These are phyloP conservation scores for Penicillium cataractarum DNA, from an alignment of 495 filamentous ascomycete species.

Conservation along the genomic window DNA sequence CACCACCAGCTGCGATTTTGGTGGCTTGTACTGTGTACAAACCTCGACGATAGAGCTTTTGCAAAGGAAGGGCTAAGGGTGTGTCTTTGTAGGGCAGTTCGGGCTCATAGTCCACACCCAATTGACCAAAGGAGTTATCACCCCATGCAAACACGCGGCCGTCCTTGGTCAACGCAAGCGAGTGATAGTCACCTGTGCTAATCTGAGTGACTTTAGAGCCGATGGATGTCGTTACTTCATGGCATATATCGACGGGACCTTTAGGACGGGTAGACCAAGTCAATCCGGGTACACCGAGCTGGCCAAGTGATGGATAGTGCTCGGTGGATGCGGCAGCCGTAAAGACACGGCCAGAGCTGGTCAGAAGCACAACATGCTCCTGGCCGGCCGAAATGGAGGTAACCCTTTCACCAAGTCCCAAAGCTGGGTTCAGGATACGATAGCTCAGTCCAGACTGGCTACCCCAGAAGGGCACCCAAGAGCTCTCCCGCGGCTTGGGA, in stretches of 20 bases:
- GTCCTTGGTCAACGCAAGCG: constrained; percentile 70
- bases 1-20: constrained; percentile 79
- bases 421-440: constrained; percentile 67
- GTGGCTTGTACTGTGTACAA: constrained; percentile 63
- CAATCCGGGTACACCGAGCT: constrained; percentile 83
- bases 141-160: constrained; percentile 88
- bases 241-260: constrained; percentile 76
- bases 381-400: constrained; percentile 72
- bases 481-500: constrained; percentile 61
- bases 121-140: constrained; percentile 84
- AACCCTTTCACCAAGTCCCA: constrained; percentile 76
- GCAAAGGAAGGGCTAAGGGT: constrained; percentile 68
- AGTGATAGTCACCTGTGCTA: constrained; percentile 86
- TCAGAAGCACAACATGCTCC: constrained; percentile 85
- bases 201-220: constrained; percentile 69
- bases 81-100: constrained; percentile 65
- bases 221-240: constrained; percentile 70
- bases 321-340: constrained; percentile 77
- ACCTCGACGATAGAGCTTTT: constrained; percentile 69
- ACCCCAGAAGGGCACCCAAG: constrained; percentile 79
- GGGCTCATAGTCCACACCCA: constrained; percentile 71
- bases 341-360: constrained; percentile 84
- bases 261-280: constrained; percentile 77
- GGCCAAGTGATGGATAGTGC: constrained; percentile 78
- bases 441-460: constrained; percentile 65